phyloP scores from a whole-genome alignment of 179 eudicot species.

The Carnegiea gigantea region DNA sequence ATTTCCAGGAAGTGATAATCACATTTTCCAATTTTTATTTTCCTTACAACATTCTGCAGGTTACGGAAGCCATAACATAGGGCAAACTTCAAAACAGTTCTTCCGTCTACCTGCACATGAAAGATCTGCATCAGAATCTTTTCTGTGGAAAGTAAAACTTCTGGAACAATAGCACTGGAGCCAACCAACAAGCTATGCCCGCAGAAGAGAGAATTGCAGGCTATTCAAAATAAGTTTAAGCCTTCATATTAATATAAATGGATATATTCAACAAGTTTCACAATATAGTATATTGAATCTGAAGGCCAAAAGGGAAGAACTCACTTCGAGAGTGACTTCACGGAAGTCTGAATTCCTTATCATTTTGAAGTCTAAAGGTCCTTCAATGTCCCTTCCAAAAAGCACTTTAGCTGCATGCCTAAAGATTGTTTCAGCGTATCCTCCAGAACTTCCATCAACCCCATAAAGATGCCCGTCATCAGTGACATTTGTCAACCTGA shows the following conservation, averaged over 20 bases:
- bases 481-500: conserved; percentile 76
- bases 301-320: conserved; percentile 26
- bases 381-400: conserved; percentile 65
- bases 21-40: conserved; percentile 78
- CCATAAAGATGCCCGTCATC: conserved; percentile 83
- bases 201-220: neutral
- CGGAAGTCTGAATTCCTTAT: conserved; percentile 79
- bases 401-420: conserved; percentile 73
- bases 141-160: neutral
- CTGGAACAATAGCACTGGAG: neutral
- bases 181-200: neutral
- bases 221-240: neutral
- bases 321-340: conserved; percentile 80
- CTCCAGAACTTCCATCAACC: conserved; percentile 91
- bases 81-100: conserved; percentile 82
- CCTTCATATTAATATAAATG: neutral
- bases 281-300: neutral
- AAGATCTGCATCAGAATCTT: neutral
- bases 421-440: conserved; percentile 84
- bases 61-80: conserved; percentile 95
- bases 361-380: conserved; percentile 64
- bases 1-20: conserved; percentile 91
- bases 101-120: conserved; percentile 67
- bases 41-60: conserved; percentile 83
- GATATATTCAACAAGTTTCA: neutral